Evolutionary conservation across 2,329 filamentous ascomycete genomes (phyloP).

Genomic region (Trichoderma oligosporum): DNA sequence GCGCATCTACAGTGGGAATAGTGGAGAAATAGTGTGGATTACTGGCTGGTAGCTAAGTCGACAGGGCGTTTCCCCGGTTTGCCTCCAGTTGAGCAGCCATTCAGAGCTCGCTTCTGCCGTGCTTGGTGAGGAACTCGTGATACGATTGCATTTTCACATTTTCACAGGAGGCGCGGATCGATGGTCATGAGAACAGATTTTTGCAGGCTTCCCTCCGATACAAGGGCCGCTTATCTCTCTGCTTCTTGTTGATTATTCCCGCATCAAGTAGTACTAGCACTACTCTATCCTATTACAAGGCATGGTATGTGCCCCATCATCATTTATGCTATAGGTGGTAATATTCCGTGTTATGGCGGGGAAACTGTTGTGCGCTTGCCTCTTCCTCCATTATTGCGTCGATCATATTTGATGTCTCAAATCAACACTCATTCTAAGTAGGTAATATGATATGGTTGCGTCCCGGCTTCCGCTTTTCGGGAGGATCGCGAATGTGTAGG

Average conservation of each 20-base stretch:
- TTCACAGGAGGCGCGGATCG: not conserved
- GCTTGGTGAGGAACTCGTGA: not conserved
- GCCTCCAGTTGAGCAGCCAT: not conserved
- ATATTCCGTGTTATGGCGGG: conserved; percentile 2
- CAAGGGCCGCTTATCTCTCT: conserved; percentile 1
- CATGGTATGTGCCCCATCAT: too few species aligned
- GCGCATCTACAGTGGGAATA: too few species aligned
- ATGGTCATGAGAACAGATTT: conserved; percentile 12
- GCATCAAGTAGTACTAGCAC: not conserved
- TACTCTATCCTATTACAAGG: too few species aligned
- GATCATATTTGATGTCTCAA: not conserved
- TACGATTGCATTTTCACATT: not conserved
- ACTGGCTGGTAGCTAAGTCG: conserved; percentile 8
- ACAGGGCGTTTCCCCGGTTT: not conserved
- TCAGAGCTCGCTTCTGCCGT: not conserved
- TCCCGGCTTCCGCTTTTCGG: conserved; percentile 15
- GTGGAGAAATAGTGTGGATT: not conserved
- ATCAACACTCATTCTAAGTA: not conserved
- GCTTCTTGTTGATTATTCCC: not conserved
- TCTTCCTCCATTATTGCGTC: not conserved
- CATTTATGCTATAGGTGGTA: too few species aligned
- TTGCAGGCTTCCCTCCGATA: not conserved
- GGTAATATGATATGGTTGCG: not conserved
- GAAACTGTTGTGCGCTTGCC: not conserved
- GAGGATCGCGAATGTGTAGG: not conserved